Conservation (phyloP, 176 grass and related monocot species). For the Thinopyrum elongatum region DNA sequence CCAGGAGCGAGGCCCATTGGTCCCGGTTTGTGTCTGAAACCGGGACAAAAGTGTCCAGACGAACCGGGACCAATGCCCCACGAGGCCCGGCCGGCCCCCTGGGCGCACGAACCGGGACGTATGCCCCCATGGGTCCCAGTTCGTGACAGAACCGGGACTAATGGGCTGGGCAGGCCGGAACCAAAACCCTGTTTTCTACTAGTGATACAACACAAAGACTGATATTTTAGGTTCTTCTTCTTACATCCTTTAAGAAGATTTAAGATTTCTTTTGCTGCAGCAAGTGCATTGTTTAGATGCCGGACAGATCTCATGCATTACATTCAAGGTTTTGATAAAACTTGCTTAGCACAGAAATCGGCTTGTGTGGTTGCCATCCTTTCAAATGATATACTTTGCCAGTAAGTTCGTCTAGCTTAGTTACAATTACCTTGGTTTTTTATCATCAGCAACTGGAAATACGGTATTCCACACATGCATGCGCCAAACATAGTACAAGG, state of each 20-base stretch:
- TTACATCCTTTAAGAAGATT: background rate
- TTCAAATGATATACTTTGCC: background rate
- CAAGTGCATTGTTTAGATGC: background rate
- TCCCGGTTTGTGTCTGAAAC: too few species aligned
- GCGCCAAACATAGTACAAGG: background rate
- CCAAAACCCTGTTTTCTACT: too few species aligned
- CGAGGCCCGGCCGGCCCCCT: too few species aligned
- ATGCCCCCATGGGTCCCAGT: too few species aligned
- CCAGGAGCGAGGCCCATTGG: too few species aligned
- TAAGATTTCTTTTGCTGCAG: background rate
- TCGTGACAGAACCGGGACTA: too few species aligned
- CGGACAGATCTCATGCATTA: background rate
- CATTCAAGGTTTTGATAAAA: background rate
- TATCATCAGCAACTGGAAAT: background rate
- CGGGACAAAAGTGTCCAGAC: too few species aligned
- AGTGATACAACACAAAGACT: too few species aligned
- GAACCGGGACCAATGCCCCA: too few species aligned
- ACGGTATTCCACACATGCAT: background rate
- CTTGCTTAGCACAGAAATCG: slow-evolving; percentile 15
- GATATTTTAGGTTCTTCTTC: background rate
- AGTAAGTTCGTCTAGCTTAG: background rate
- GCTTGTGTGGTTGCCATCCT: slow-evolving; percentile 1
- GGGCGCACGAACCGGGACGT: too few species aligned
- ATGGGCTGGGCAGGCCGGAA: too few species aligned
- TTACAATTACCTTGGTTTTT: background rate